Evolutionary conservation across 2,329 filamentous ascomycete species (phyloP), one percentile per base, ranked within the genome.

Genomic region (Fusarium robinianum): DNA sequence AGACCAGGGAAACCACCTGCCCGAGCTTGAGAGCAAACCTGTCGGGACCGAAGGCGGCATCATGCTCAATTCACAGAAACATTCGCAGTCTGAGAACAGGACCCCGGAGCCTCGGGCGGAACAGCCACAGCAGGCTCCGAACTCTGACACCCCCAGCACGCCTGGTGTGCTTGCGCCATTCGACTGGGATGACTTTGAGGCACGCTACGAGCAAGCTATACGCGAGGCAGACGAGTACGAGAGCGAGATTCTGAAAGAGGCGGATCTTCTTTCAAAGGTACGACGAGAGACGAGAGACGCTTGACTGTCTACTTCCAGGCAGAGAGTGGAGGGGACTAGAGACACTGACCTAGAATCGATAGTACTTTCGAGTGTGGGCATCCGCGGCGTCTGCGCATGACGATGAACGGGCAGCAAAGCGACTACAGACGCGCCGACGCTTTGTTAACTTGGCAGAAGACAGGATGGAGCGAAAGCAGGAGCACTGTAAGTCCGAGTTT

Each of bases 361-460:
- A 95, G 89, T 87, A 87, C 64, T 95, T 95, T 66, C 78, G 78
- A 45, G 72, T 84, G 23, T 96, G 91, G 90, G 87, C 88, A 16
- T 76, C 84, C 14, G 81, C 87, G 9, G 85, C 87, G 1, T 78
- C 83, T 21, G 71, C 75, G 8, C 83, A 88, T 49, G 91, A 96
- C 65, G 83, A 87, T 41, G 84, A 85, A 46, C 80, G 91, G 42
- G 87, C 88, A 16, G 76, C 82, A 51, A 92, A 92, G 67, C 83
- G 90, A 41, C 76, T 96, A 31, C 87, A 85, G 62, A 96, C 91
- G 3, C 83, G 90, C 50, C 83, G 86, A 64, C 76, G 82, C 49
- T 87, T 85, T 64, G 88, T 95, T 19, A 81, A 85, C 50, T 74
- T 89, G 29, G 81, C 85, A 0, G 91, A 96, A 64, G 73, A 81